Evolutionary conservation across 2,329 filamentous ascomycete species (phyloP).

Genomic region (Diaporthe destruens): DNA sequence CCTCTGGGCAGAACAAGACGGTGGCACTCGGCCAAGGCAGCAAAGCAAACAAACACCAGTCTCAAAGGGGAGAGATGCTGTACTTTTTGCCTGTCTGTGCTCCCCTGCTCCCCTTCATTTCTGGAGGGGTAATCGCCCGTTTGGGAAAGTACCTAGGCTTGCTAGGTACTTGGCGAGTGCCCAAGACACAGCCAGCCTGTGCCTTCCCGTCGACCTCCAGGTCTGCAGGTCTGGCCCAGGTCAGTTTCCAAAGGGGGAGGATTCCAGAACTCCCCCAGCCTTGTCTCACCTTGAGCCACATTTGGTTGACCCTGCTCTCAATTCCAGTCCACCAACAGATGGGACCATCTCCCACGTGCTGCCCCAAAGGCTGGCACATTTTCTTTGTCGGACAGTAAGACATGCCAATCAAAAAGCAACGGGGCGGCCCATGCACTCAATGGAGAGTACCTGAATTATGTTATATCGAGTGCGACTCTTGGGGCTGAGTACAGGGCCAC

Average conservation of each 20-base stretch:
- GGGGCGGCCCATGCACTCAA: neutral
- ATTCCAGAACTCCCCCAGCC: neutral
- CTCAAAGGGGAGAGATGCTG: neutral
- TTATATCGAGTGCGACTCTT: too few relatives aligned
- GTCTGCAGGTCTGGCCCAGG: neutral
- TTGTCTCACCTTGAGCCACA: conserved; percentile 22
- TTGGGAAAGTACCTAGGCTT: neutral
- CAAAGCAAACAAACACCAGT: conserved; percentile 1
- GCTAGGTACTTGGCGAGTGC: too few relatives aligned
- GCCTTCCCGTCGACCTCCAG: neutral
- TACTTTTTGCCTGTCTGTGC: neutral
- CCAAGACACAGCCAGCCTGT: neutral
- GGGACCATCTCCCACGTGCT: conserved; percentile 6
- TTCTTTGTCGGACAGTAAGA: conserved; percentile 23
- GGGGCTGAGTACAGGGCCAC: neutral
- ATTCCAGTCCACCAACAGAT: neutral
- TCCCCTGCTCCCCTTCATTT: too few relatives aligned
- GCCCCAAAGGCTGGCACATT: neutral
- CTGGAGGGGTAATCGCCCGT: neutral
- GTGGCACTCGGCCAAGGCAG: conserved; percentile 7
- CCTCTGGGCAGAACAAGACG: neutral
- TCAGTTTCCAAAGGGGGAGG: conserved; percentile 3
- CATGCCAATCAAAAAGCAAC: conserved; percentile 15
- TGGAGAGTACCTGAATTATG: neutral
- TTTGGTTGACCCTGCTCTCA: neutral